Conservation (phyloP, 73 alveolate genomes). For the Paraurostyla sp. region DNA sequence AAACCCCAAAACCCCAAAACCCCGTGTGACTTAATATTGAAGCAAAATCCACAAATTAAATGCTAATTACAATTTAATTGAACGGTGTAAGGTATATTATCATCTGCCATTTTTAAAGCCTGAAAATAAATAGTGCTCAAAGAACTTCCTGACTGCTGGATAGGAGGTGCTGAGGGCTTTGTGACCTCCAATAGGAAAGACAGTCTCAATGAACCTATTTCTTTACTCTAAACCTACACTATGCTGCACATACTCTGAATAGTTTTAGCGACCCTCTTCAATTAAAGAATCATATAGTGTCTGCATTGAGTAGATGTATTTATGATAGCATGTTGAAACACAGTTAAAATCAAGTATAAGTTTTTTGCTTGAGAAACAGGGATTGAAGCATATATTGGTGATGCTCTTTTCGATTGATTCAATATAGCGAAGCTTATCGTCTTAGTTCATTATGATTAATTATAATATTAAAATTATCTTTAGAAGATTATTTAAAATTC, state of each 20-base stretch:
- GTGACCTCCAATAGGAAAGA: constrained; percentile 53
- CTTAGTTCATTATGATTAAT: constrained; percentile 50
- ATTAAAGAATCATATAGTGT: not conserved
- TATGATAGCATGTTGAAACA: constrained; percentile 57
- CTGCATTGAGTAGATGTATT: constrained; percentile 14
- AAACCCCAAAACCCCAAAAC: too few species aligned
- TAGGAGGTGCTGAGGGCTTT: not conserved
- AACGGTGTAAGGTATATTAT: not conserved
- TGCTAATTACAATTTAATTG: too few species aligned
- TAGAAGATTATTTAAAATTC: not conserved
- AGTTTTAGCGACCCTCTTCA: not conserved
- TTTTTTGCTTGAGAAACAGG: not conserved
- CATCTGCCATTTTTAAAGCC: constrained; percentile 35
- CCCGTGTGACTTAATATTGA: too few species aligned
- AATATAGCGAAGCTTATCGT: constrained; percentile 29
- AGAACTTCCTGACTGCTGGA: constrained; percentile 38
- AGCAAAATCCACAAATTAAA: too few species aligned
- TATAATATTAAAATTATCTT: not conserved
- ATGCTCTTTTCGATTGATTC: constrained; percentile 29
- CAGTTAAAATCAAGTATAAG: constrained; percentile 23
- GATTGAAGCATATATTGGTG: constrained; percentile 33
- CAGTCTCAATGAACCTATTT: constrained; percentile 40
- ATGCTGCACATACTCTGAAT: not conserved
- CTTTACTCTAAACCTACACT: not conserved
- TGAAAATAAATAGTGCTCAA: not conserved